Base-by-base conservation (phyloP, 177 flowering plant genomes). In the Vitis hybrid region DNA sequence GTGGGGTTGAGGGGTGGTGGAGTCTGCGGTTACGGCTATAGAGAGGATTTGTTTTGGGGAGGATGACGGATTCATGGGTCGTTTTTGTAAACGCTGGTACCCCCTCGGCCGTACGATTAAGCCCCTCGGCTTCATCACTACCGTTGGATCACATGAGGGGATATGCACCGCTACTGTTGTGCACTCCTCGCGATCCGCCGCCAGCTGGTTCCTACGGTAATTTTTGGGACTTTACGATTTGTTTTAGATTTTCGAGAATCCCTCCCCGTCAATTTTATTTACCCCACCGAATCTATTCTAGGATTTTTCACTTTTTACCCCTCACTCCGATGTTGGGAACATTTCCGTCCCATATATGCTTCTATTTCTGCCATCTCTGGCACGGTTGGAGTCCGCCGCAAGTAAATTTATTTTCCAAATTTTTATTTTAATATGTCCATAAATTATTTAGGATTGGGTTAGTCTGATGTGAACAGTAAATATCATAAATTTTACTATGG, bases 161-260 rank as follows among this genome's bases (percentile, higher is more conserved):
- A 52, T 50, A 29, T 59, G 16, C 71, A 69, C 62, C 61, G 74
- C 45, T 39, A 58, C 58, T 51, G 45, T 39, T 63, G 64, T 29
- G 31, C 48, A 61, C 66, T 65, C 68, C 61, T 16, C 22, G 29
- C 15, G 77, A 77, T 74, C 77, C 77, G 80, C 80, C 80, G 77
- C 77, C 77, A 74, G 50, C 29, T 22, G 62, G 45, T 39, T 39
- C 45, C 45, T 39, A 39, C 4, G 45, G 5, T 59, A 34, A 11
- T 26, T 1, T 8, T 59, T 34, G 26, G 11, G 18, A 53, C 16
- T 13, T 15, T 29, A 22, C 4, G 26, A 18, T 59, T 26, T 59
- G 2, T 59, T 59, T 26, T 26, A 2, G 34, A 5, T 10, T 20
- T 59, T 59, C 29, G 4, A 26, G 39, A 11, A 22, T 59, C 29